phyloP scores from a whole-genome alignment of 2,329 filamentous ascomycete species.

The Pyrenophora graminea region DNA sequence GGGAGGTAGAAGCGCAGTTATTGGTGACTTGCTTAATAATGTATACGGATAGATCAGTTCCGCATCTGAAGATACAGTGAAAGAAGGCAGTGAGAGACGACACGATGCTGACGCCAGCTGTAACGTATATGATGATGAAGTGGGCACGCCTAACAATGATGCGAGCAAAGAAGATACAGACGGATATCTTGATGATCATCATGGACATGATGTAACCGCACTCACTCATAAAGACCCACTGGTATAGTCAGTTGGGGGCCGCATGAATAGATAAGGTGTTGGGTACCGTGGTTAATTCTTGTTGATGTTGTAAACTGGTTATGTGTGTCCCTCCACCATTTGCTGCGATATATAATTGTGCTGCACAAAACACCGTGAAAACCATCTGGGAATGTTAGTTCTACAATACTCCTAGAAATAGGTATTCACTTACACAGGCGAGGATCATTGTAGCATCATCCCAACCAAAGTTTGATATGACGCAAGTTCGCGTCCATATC shows the following conservation, averaged over 20 bases:
- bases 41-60: slow-evolving; percentile 33
- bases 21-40: slow-evolving; percentile 40
- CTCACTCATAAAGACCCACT: slow-evolving; percentile 45
- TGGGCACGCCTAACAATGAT: slow-evolving; percentile 51
- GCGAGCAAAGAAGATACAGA: slow-evolving; percentile 52
- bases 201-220: slow-evolving; percentile 48
- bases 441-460: slow-evolving; percentile 51
- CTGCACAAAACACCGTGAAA: slow-evolving; percentile 39
- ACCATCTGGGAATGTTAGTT: slow-evolving; percentile 32
- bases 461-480: slow-evolving; percentile 50
- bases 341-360: slow-evolving; percentile 32
- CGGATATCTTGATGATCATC: slow-evolving; percentile 50
- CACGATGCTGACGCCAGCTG: slow-evolving; percentile 45
- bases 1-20: slow-evolving; percentile 48
- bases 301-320: slow-evolving; percentile 25
- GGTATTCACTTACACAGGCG: slow-evolving; percentile 38
- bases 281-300: slow-evolving; percentile 35
- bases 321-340: slow-evolving; percentile 43
- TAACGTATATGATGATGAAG: slow-evolving; percentile 39
- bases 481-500: slow-evolving; percentile 46
- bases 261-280: too few relatives aligned
- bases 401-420: neutral
- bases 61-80: slow-evolving; percentile 58
- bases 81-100: slow-evolving; percentile 52
- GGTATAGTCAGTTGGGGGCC: neutral